Conservation (phyloP, 2,329 filamentous ascomycete species). For the Penicillium aurantiogriseum region DNA sequence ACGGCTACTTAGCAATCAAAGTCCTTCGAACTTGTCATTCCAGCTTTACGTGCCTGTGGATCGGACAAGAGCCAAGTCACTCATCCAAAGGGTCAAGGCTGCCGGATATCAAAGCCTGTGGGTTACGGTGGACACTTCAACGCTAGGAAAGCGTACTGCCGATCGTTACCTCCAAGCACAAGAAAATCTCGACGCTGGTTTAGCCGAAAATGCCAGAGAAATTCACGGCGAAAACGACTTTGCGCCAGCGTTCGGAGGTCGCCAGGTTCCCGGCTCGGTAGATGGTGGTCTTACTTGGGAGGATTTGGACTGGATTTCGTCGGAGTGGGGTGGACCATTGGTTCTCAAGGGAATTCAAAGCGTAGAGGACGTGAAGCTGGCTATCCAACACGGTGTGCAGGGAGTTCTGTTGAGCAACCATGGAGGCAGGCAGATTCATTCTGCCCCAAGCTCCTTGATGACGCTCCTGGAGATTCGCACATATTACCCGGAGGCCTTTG, state of each 20-base stretch:
- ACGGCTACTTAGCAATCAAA: conserved; percentile 9
- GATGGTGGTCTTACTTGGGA: conserved; percentile 15
- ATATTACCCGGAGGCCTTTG: conserved; percentile 48
- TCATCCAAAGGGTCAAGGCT: conserved; percentile 16
- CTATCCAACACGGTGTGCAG: conserved; percentile 26
- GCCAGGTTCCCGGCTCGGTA: conserved; percentile 17
- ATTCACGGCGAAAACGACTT: conserved; percentile 12
- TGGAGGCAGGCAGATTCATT: conserved; percentile 54
- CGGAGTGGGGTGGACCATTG: conserved; percentile 7
- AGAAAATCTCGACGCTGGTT: conserved; percentile 12
- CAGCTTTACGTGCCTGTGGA: conserved; percentile 18
- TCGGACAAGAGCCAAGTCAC: conserved; percentile 10
- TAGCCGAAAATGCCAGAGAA: not conserved
- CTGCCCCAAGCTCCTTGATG: conserved; percentile 46
- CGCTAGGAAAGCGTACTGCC: conserved; percentile 18
- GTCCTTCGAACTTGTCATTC: conserved; percentile 16
- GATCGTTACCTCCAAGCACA: conserved; percentile 19
- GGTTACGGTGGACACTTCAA: conserved; percentile 20
- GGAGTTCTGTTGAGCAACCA: conserved; percentile 57
- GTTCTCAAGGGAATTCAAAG: conserved; percentile 19
- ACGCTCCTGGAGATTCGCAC: conserved; percentile 52
- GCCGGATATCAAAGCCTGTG: conserved; percentile 20
- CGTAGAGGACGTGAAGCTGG: conserved; percentile 19
- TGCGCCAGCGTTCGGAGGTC: conserved; percentile 17
- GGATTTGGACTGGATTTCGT: conserved; percentile 6